Percentiles rank a stretch among this genome's conserved stretches.
phyloP scores from a whole-genome alignment of 441 rosid genomes.

The Pelargonium australe region DNA sequence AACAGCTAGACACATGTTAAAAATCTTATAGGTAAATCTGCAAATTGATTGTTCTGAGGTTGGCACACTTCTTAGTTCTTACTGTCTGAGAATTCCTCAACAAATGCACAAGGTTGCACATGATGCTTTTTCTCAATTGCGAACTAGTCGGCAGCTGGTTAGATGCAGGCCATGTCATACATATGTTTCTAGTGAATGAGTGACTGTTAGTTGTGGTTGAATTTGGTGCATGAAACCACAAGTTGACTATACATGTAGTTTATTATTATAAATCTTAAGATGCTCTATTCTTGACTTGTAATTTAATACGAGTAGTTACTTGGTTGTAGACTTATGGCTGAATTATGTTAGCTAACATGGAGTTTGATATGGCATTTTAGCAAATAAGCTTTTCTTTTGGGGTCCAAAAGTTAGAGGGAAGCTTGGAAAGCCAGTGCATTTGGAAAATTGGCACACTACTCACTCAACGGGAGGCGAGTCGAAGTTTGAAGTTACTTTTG shows the following conservation, averaged over 20 bases:
- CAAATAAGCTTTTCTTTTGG: slow-evolving; percentile 1
- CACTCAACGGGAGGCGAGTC: not conserved
- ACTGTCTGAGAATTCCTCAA: not conserved
- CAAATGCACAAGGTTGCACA: not conserved
- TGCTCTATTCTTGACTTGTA: too few relatives aligned
- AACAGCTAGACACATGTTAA: not conserved
- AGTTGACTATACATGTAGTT: too few relatives aligned
- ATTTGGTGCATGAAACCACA: not conserved
- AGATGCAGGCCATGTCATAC: too few relatives aligned
- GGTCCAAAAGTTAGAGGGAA: not conserved
- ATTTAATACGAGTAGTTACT: not conserved
- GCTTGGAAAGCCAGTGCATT: not conserved
- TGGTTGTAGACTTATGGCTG: not conserved
- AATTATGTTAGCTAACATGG: not conserved
- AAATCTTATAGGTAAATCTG: not conserved
- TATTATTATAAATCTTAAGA: too few relatives aligned
- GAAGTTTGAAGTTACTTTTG: not conserved
- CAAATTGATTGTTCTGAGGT: not conserved
- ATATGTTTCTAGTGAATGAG: not conserved
- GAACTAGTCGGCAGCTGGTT: not conserved
- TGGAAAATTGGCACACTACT: not conserved
- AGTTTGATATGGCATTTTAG: not conserved
- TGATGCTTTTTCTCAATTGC: not conserved
- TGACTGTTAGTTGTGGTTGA: not conserved
- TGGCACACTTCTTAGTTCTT: not conserved